Evolutionary conservation across 2,329 filamentous ascomycete genomes (phyloP).

Genomic region (Cladosporium sp.): DNA sequence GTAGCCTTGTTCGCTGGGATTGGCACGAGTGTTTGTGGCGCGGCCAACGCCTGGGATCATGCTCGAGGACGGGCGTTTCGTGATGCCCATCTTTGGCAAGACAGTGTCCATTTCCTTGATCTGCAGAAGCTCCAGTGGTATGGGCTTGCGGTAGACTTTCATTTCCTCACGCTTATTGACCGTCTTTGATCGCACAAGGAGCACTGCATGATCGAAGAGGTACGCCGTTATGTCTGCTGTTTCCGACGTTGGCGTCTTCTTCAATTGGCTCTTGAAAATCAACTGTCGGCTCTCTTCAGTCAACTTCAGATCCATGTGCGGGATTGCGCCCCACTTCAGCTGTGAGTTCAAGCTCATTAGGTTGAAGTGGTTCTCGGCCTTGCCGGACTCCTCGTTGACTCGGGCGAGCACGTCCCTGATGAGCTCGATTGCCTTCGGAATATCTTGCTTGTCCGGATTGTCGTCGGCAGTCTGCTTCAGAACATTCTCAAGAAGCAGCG

Average conservation of each 20-base stretch:
- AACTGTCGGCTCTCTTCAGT: conserved; percentile 90
- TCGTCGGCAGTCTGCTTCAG: conserved; percentile 85
- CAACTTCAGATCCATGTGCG: conserved; percentile 87
- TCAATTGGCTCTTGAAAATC: conserved; percentile 88
- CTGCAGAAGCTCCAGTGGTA: conserved; percentile 84
- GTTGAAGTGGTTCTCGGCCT: conserved; percentile 96
- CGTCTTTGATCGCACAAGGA: conserved; percentile 84
- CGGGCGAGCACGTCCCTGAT: conserved; percentile 82
- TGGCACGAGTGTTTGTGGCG: conserved; percentile 46
- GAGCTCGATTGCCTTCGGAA: conserved; percentile 78
- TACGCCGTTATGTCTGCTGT: conserved; percentile 83
- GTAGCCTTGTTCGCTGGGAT: conserved; percentile 64
- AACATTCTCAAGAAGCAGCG: conserved; percentile 83
- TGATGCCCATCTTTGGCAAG: conserved; percentile 69
- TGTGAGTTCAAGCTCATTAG: conserved; percentile 85
- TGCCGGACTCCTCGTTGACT: conserved; percentile 92
- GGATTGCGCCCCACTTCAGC: conserved; percentile 81
- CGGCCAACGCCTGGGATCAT: conserved; percentile 56
- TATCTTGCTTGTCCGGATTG: conserved; percentile 83
- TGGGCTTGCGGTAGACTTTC: conserved; percentile 91
- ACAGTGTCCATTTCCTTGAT: conserved; percentile 98
- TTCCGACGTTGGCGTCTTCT: conserved; percentile 83
- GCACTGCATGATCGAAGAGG: conserved; percentile 90
- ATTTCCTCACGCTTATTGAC: conserved; percentile 91
- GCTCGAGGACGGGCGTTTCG: conserved; percentile 84